Percentiles rank a stretch among this genome's conserved stretches.
Evolutionary conservation across 805 yeast species (phyloP).

Genomic region (Blastobotrys mokoenaii): DNA sequence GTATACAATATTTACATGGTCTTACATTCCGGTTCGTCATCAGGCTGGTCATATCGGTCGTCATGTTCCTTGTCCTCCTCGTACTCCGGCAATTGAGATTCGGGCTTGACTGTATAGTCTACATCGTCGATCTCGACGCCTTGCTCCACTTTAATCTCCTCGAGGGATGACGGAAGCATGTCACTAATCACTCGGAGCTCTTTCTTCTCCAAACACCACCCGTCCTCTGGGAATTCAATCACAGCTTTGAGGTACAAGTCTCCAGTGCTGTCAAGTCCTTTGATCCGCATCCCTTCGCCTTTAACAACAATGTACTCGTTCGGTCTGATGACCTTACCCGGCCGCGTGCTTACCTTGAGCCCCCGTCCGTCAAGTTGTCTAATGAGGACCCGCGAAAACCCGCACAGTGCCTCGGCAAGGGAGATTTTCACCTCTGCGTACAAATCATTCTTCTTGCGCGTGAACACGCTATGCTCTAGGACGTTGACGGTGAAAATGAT

Average conservation of each 20-base stretch:
- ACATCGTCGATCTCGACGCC: slow-evolving; percentile 19
- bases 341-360: slow-evolving; percentile 53
- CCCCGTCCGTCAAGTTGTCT: slow-evolving; percentile 77
- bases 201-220: slow-evolving; percentile 71
- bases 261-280: slow-evolving; percentile 40
- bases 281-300: slow-evolving; percentile 77
- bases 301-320: slow-evolving; percentile 56
- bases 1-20: slow-evolving; percentile 10
- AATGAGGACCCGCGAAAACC: slow-evolving; percentile 56
- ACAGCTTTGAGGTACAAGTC: slow-evolving; percentile 63
- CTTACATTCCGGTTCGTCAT: slow-evolving; percentile 11
- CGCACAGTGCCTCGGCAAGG: slow-evolving; percentile 76
- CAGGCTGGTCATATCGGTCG: slow-evolving; percentile 2
- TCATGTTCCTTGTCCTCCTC: slow-evolving; percentile 8
- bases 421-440: slow-evolving; percentile 52
- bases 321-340: slow-evolving; percentile 77
- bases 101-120: slow-evolving; percentile 9
- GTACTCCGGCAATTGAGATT: slow-evolving; percentile 9
- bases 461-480: slow-evolving; percentile 40
- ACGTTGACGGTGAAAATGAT: slow-evolving; percentile 55
- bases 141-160: slow-evolving; percentile 8
- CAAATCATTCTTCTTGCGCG: slow-evolving; percentile 56
- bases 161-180: slow-evolving; percentile 16
- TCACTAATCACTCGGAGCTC: slow-evolving; percentile 34
- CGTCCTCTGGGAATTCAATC: slow-evolving; percentile 75